Evolutionary conservation across 176 grass and related monocot species (phyloP), one percentile per base, ranked within the genome.

Genomic region (Phragmites australis): DNA sequence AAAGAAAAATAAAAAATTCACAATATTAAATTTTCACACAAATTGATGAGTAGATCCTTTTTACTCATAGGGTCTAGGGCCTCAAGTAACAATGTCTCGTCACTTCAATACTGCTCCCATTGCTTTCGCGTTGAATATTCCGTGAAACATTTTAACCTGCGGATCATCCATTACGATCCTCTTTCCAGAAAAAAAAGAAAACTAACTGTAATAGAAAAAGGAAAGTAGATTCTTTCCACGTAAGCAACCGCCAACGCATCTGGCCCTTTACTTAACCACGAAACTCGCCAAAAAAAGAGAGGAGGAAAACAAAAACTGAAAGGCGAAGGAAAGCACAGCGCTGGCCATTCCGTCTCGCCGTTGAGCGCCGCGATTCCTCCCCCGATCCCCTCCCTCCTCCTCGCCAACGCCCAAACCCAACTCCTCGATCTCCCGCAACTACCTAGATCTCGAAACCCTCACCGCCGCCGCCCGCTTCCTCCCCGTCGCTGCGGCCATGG

Each of bases 401-500:
- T 77, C 47, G 32, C 34, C 27, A 73, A 70, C 71, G 41, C 82
- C 77, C 80, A 76, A 86, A 87, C 73, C 79, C 77, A 72, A 77
- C 82, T 65, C 51, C 73, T 62, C 77, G 87, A 81, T 87, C 88
- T 60, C 76, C 75, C 49, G 30, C 46, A 42, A 37, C 52, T 5
- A 5, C 31, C 31, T 68, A 88, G 84, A 90, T 93, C 87, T 90
- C 77, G 49, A 50, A 76, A 70, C 65, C 76, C 80, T 84, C 37
- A 12, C 42, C 61, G 58, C 3, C 80, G 59, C 23, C 42, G 53
- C 21, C 43, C 18, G 26, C 47, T 34, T 39, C 14, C 68, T 39
- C 27, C 75, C 7, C 74, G 54, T 69, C 56, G 62, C 42, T 59
- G 80, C 74, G 43, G 81, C 73, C 70, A 97, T 94, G 94, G 90